These are phyloP conservation scores for Citrus glauca DNA, from an alignment of 345 rosid species.

Conservation along the genomic window DNA sequence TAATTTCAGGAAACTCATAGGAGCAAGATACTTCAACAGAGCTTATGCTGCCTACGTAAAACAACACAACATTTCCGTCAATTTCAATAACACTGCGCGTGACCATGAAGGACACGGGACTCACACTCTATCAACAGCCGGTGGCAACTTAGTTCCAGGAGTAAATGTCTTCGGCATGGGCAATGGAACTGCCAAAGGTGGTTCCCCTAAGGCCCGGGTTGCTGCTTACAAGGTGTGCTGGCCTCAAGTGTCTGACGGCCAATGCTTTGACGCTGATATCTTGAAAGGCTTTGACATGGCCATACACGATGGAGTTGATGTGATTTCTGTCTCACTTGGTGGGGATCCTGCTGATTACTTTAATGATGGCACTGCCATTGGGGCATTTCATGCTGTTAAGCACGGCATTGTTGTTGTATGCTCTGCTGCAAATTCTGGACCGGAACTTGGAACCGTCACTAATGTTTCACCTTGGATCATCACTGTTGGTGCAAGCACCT, in stretches of 20 bases:
- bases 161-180: conserved; percentile 26
- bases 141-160: conserved; percentile 36
- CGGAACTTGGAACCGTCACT: conserved; percentile 28
- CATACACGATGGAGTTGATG: conserved; percentile 53
- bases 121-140: conserved; percentile 51
- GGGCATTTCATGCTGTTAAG: conserved; percentile 47
- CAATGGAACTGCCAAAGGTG: conserved; percentile 50
- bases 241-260: conserved; percentile 14
- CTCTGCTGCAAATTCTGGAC: conserved; percentile 58
- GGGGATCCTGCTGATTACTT: conserved; percentile 24
- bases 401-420: conserved; percentile 40
- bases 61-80: not conserved
- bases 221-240: conserved; percentile 66
- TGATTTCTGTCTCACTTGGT: conserved; percentile 49
- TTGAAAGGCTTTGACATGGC: conserved; percentile 47
- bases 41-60: conserved; percentile 23
- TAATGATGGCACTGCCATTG: conserved; percentile 37
- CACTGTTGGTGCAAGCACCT: conserved; percentile 60
- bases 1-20: conserved; percentile 53
- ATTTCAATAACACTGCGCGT: conserved; percentile 12
- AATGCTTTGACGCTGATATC: conserved; percentile 47
- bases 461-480: conserved; percentile 59
- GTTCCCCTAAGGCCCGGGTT: conserved; percentile 52
- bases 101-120: conserved; percentile 51
- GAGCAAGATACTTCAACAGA: conserved; percentile 47